Base-by-base conservation (phyloP, 2,329 filamentous ascomycete species). In the Fusarium napiforme region DNA sequence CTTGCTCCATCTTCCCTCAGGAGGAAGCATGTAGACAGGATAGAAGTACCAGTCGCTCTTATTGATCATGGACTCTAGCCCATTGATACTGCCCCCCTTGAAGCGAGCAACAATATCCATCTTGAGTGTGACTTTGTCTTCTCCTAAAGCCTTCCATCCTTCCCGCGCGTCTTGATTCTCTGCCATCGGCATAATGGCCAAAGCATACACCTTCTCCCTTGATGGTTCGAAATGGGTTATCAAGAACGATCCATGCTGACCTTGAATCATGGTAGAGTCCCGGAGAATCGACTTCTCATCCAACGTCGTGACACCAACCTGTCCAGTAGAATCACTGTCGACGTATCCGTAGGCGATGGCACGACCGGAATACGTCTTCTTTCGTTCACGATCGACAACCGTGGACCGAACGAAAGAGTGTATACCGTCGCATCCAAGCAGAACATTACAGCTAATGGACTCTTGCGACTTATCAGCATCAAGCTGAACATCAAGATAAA, bases 261-360 rank as follows among this genome's bases (percentile, higher is more conserved):
- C 34, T 28, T 36, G n/a, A 0, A 53, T n/a, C 14, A 55, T 12
- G 0, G 50, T n/a, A n/a, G 50, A n/a, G 11, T 37, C 50, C 5
- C 1, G 14, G 3, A 55, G 9, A 3, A 2, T 4, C 4, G 23
- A 7, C 14, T 7, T 39, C 9, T 15, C 50, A 14, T 3, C 0
- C 1, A 4, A 18, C 9, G 19, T 39, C 8, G 23, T n/a, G 0
- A 7, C 9, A 36, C 0, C 0, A 12, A 39, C 4, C 5, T 36
- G 1, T 18, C 34, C 23, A 18, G 23, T 2, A 16, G 23, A 39
- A n/a, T 30, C 50, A 30, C 34, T 18, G 4, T 39, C 3, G 7
- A 55, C 34, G 12, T 55, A 39, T 14, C 50, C 50, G 7, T 55
- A 55, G 7, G 23, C 34, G 1, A 55, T 21, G 3, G 50, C 23